These are phyloP conservation scores for Fusarium napiforme DNA, from an alignment of 2,329 filamentous ascomycete species.

Conservation along the genomic window DNA sequence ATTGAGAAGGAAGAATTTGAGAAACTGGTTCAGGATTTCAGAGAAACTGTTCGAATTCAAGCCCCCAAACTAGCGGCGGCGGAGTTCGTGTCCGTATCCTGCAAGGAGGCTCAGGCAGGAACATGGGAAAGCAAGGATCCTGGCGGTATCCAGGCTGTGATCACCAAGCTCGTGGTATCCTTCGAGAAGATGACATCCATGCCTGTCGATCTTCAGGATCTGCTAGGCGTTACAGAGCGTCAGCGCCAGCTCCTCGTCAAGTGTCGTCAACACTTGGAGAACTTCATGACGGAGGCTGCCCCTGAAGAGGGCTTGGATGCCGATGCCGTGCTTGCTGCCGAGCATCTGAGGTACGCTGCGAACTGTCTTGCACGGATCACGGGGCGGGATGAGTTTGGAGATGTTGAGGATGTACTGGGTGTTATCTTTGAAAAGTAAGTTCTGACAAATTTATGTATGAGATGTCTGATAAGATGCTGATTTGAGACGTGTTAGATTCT, in stretches of 20 bases:
- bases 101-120: slow-evolving; percentile 65
- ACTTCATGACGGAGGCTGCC: slow-evolving; percentile 73
- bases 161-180: slow-evolving; percentile 71
- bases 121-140: slow-evolving; percentile 55
- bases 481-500: slow-evolving; percentile 52
- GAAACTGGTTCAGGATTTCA: slow-evolving; percentile 56
- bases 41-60: slow-evolving; percentile 23
- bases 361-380: slow-evolving; percentile 87
- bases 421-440: slow-evolving; percentile 97
- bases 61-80: slow-evolving; percentile 48
- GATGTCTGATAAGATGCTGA: slow-evolving; percentile 29
- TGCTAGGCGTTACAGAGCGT: slow-evolving; percentile 89
- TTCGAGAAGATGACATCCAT: slow-evolving; percentile 79
- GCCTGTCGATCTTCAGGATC: slow-evolving; percentile 79
- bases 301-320: slow-evolving; percentile 60
- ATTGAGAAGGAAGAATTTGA: slow-evolving; percentile 51
- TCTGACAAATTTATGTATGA: slow-evolving; percentile 2
- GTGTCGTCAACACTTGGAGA: slow-evolving; percentile 77
- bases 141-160: slow-evolving; percentile 75
- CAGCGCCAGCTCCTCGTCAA: slow-evolving; percentile 83
- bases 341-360: slow-evolving; percentile 85
- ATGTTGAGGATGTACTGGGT: slow-evolving; percentile 94
- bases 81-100: slow-evolving; percentile 71
- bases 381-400: slow-evolving; percentile 83
- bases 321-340: slow-evolving; percentile 90